phyloP scores from a whole-genome alignment of 345 rosid species.

The Bruguiera parviflora region DNA sequence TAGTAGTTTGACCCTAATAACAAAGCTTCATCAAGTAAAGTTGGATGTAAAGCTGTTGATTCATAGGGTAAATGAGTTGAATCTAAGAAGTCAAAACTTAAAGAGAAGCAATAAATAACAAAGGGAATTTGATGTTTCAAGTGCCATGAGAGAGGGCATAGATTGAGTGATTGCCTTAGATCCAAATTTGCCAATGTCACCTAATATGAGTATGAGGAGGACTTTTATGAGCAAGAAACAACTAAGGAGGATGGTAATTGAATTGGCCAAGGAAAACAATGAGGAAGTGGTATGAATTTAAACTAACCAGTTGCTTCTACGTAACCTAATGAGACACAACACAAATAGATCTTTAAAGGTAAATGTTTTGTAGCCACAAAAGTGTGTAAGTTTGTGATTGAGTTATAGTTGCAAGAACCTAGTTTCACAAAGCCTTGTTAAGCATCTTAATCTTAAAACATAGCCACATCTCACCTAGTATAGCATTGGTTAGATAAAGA shows the following conservation, averaged over 20 bases:
- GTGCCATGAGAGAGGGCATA: neutral
- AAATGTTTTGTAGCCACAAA: neutral
- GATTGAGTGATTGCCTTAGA: neutral
- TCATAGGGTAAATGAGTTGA: neutral
- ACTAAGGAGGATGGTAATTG: neutral
- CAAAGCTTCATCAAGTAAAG: no score
- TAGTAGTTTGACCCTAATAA: neutral
- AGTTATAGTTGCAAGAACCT: neutral
- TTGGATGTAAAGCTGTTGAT: no score
- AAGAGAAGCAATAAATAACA: neutral
- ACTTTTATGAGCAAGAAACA: neutral
- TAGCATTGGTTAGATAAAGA: neutral
- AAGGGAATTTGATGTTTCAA: neutral
- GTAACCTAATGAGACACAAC: neutral
- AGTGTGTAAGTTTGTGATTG: neutral
- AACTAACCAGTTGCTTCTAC: no score
- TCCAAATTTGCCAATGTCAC: no score
- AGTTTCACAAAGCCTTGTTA: no score
- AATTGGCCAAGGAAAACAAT: neutral
- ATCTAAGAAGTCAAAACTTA: neutral
- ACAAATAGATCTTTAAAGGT: neutral
- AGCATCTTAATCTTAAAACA: no score
- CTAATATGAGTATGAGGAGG: neutral
- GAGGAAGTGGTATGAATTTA: no score
- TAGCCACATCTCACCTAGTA: neutral